Evolutionary conservation across 768 basidiomycete genomes (phyloP).

Genomic region (Boletus bicolor): DNA sequence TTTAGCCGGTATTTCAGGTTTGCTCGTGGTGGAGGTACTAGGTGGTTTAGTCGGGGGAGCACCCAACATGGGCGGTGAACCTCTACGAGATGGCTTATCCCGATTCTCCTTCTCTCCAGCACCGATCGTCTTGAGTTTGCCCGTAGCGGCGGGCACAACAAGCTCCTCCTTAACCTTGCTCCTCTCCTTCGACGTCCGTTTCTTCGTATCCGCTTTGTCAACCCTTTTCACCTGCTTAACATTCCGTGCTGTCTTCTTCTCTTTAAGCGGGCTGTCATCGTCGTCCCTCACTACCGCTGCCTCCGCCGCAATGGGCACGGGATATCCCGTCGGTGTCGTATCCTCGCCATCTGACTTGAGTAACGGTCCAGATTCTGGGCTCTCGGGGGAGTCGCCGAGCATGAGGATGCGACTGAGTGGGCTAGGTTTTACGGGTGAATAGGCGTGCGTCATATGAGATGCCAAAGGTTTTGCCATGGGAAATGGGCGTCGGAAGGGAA

Average conservation of each 20-base stretch:
- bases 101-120: conserved; percentile 35
- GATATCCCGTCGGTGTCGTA: conserved; percentile 25
- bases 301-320: conserved; percentile 12
- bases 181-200: conserved; percentile 38
- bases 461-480: conserved; percentile 71
- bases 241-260: conserved; percentile 44
- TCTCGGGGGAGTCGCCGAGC: conserved; percentile 60
- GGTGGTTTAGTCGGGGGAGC: conserved; percentile 20
- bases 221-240: conserved; percentile 4
- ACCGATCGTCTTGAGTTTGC: conserved; percentile 32
- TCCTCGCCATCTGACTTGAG: conserved; percentile 15
- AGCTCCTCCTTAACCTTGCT: conserved; percentile 35
- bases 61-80: conserved; percentile 21
- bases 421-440: conserved; percentile 77
- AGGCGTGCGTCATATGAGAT: conserved; percentile 71
- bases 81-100: conserved; percentile 33
- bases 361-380: conserved; percentile 23
- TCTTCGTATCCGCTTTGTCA: conserved; percentile 21
- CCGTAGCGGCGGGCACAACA: conserved; percentile 3
- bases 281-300: conserved; percentile 36
- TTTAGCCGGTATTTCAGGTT: conserved; percentile 13
- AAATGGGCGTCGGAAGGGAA: conserved; percentile 45
- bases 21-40: conserved; percentile 3
- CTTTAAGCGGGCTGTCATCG: conserved; percentile 52
- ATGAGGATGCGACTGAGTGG: conserved; percentile 77